Evolutionary conservation across 257 asterid genomes (phyloP), one percentile per base, ranked within the genome.

Genomic region (Solanum pinnatisectum): DNA sequence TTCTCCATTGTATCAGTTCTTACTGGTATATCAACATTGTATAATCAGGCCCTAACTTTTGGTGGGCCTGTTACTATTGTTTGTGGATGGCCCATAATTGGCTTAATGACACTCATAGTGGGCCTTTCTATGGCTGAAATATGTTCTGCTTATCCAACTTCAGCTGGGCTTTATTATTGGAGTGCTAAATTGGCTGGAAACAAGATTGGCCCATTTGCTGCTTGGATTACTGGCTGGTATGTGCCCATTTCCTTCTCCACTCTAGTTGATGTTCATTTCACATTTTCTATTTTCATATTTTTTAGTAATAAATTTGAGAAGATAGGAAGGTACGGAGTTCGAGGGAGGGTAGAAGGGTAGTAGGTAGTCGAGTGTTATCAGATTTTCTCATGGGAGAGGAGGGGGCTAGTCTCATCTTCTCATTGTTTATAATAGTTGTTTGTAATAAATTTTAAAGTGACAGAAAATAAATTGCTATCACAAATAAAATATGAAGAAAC

Each of bases 211-310:
- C 94, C 96, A 6, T 90, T 94, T 60, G 92, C 96, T 1, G 90
- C 95, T 49, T 93, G 95, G 95, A 84, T 94, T 71, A 94, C 95
- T 32, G 96, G 94, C 89, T 94, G 95, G 96, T 94, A 84, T 35
- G 71, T 76, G 11, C 23, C 22, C 23, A 52, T 72, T 40, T 33
- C 32, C 59, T 16, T 77, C 8, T 74, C 32, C 71, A 10, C 71
- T 59, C 27, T 22, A 59, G 4, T 59, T 8, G 10, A 56, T 56
- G 65, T 56, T 56, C 11, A 52, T 6, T 52, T 52, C 23, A 52
- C 4, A 52, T 18, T 52, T 49, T 49, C 9, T 49, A 16, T 49
- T 52, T 52, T 52, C 63, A 52, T 52, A 63, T 4, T 63, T 63
- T 63, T 63, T 63, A n/a, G 32, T 25, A 63, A 63, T 63, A 63